phyloP scores from a whole-genome alignment of 768 basidiomycete species.

The Hygrocybe punicea region DNA sequence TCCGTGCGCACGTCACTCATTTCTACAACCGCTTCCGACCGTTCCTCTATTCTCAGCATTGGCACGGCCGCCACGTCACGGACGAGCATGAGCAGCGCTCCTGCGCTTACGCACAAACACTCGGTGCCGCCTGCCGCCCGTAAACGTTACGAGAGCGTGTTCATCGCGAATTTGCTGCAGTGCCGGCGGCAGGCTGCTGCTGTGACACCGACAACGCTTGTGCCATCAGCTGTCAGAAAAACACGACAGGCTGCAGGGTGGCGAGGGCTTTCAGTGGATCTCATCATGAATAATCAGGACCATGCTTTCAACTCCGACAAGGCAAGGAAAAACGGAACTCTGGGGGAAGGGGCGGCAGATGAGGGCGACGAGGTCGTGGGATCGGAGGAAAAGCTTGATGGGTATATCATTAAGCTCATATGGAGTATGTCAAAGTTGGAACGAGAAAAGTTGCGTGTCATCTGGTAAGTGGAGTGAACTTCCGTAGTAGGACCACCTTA shows the following conservation, averaged over 20 bases:
- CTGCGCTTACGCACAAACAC: slow-evolving; percentile 13
- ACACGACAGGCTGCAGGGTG: slow-evolving; percentile 64
- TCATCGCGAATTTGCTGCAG: slow-evolving; percentile 55
- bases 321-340: slow-evolving; percentile 7
- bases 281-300: slow-evolving; percentile 48
- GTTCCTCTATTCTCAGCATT: slow-evolving; percentile 59
- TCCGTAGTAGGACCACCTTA: not conserved
- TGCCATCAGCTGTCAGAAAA: slow-evolving; percentile 41
- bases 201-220: slow-evolving; percentile 33
- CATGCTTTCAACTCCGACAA: slow-evolving; percentile 12
- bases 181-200: slow-evolving; percentile 39
- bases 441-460: slow-evolving; percentile 49
- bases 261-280: slow-evolving; percentile 68
- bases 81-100: slow-evolving; percentile 28
- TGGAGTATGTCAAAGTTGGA: slow-evolving; percentile 64
- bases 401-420: slow-evolving; percentile 52
- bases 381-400: slow-evolving; percentile 51
- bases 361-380: slow-evolving; percentile 35
- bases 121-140: slow-evolving; percentile 59
- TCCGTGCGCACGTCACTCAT: slow-evolving; percentile 30
- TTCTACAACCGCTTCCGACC: slow-evolving; percentile 49
- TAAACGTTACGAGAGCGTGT: slow-evolving; percentile 65
- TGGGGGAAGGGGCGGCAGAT: slow-evolving; percentile 22
- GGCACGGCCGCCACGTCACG: slow-evolving; percentile 37
- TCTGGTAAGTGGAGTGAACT: slow-evolving; percentile 52